These are phyloP conservation scores for Penicillium chermesinum DNA, from an alignment of 495 filamentous ascomycete species.

Conservation along the genomic window DNA sequence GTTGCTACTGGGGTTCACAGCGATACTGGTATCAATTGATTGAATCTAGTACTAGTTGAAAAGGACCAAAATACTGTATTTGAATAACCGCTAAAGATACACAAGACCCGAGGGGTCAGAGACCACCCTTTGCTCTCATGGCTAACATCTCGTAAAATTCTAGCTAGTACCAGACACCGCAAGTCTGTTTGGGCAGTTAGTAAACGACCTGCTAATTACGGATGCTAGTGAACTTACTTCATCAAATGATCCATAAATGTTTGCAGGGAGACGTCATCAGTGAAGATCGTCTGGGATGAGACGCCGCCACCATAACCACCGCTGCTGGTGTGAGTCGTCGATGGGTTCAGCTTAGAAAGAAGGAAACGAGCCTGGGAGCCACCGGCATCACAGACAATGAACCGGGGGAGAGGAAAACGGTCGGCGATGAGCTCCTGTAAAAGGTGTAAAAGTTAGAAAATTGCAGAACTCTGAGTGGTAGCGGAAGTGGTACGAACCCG, in stretches of 20 bases:
- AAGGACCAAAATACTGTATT: conserved; percentile 16
- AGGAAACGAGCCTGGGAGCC: conserved; percentile 98
- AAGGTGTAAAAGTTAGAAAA: conserved; percentile 12
- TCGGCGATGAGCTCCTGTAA: conserved; percentile 92
- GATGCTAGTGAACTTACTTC: conserved; percentile 62
- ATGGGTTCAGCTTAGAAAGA: conserved; percentile 95
- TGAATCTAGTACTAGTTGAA: conserved; percentile 39
- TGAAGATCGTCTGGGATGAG: conserved; percentile 97
- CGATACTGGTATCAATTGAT: conserved; percentile 28
- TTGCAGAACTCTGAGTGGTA: background rate
- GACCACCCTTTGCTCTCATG: conserved; percentile 36
- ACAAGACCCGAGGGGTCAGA: conserved; percentile 37
- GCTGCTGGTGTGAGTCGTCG: conserved; percentile 92
- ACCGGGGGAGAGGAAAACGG: conserved; percentile 94
- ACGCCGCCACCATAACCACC: conserved; percentile 87
- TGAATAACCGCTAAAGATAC: conserved; percentile 47
- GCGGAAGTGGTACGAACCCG: conserved; percentile 53
- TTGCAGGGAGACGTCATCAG: conserved; percentile 95
- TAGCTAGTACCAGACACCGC: conserved; percentile 61
- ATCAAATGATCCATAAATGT: conserved; percentile 99
- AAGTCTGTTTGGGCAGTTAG: conserved; percentile 47
- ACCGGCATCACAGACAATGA: conserved; percentile 97
- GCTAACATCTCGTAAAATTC: conserved; percentile 28
- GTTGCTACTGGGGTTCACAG: no score
- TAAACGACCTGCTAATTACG: background rate